A percentile compares a stretch with the other conserved stretches of the same genome.
Evolutionary conservation across 169 alveolate species (phyloP).

Genomic region (Plasmodium falciparum): DNA sequence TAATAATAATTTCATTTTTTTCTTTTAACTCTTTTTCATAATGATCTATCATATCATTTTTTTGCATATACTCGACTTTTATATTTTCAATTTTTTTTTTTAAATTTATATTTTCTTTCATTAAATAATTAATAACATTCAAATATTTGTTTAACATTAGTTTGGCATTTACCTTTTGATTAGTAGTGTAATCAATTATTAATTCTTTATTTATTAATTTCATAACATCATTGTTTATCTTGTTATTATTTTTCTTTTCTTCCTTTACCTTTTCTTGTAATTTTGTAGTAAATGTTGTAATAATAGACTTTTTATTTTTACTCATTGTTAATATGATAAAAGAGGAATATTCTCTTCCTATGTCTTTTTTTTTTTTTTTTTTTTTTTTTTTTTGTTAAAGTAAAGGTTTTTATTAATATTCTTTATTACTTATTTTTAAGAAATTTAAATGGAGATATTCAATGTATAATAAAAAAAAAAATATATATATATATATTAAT

Average conservation of each 20-base stretch:
- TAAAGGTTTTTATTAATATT: background rate
- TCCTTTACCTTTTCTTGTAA: conserved; percentile 41
- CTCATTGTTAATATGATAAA: conserved; percentile 1
- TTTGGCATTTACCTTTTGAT: conserved; percentile 55
- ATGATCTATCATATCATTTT: conserved; percentile 26
- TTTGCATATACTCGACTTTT: conserved; percentile 16
- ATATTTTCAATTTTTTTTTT: conserved; percentile 46
- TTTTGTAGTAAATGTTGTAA: conserved; percentile 19
- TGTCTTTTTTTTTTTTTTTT: background rate
- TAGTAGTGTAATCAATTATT: conserved; percentile 57
- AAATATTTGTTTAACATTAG: conserved; percentile 53
- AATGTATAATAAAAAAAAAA: no score
- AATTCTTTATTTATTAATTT: conserved; percentile 64
- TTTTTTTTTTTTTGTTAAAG: no score
- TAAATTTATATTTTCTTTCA: conserved; percentile 68
- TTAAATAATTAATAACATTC: conserved; percentile 44
- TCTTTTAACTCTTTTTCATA: conserved; percentile 65
- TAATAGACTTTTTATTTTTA: conserved; percentile 35
- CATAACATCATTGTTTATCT: conserved; percentile 43
- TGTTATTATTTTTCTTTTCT: conserved; percentile 14
- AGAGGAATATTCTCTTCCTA: background rate
- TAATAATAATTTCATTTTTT: conserved; percentile 55
- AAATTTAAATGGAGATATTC: no score
- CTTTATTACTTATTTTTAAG: background rate
- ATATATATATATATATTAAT: no score